A percentile compares a stretch with the other conserved stretches of the same genome.
Conservation (phyloP, 2,329 filamentous ascomycete genomes). For the Phyllosticta paracitricarpa region DNA sequence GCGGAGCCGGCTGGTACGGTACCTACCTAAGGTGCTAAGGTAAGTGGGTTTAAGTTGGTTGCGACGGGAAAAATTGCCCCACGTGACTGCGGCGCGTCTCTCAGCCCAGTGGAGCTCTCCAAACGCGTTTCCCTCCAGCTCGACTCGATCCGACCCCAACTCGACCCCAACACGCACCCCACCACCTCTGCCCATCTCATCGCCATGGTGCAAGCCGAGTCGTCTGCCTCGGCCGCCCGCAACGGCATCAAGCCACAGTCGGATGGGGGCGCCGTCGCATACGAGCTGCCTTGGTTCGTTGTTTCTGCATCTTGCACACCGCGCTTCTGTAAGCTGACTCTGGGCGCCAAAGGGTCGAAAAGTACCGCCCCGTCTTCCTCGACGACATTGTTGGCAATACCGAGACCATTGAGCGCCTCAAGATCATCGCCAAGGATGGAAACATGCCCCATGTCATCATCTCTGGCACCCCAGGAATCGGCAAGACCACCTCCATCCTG, state of each 20-base stretch:
- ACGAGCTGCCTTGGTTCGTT: slow-evolving; percentile 69
- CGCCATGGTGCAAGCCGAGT: slow-evolving; percentile 39
- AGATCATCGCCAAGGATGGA: slow-evolving; percentile 96
- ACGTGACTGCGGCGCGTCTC: not conserved
- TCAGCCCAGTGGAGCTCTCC: not conserved
- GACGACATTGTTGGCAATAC: slow-evolving; percentile 97
- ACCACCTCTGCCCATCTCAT: not conserved
- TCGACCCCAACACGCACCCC: not conserved
- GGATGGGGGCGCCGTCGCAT: slow-evolving; percentile 38
- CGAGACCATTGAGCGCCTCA: slow-evolving; percentile 91
- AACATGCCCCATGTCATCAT: slow-evolving; percentile 99
- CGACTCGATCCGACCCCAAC: not conserved
- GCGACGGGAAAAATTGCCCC: not conserved
- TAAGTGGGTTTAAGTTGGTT: no score
- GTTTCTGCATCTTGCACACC: not conserved
- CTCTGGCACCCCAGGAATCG: slow-evolving; percentile 98
- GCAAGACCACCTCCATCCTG: slow-evolving; percentile 92
- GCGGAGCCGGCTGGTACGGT: no score
- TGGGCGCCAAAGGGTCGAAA: slow-evolving; percentile 68
- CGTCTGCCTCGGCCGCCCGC: slow-evolving; percentile 36
- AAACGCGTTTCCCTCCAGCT: slow-evolving; percentile 1
- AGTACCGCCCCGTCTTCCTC: slow-evolving; percentile 88
- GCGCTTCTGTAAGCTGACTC: not conserved
- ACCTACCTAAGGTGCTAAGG: no score
- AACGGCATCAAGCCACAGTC: slow-evolving; percentile 31